These are phyloP conservation scores for Populus alba DNA, from an alignment of 345 rosid species.

Conservation along the genomic window DNA sequence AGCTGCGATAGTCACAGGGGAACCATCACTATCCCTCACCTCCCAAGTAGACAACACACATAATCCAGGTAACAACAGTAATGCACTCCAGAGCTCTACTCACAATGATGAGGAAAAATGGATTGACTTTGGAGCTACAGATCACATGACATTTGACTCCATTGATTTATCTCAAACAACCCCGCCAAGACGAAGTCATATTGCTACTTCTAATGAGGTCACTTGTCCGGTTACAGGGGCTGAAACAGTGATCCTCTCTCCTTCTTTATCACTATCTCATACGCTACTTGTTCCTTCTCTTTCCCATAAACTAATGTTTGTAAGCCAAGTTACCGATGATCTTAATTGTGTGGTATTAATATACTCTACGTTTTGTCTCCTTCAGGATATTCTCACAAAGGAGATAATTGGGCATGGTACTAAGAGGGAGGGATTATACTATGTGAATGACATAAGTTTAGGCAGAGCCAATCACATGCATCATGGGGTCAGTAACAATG, in stretches of 20 bases:
- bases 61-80: background rate
- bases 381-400: too few species aligned
- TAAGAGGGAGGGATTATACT: background rate
- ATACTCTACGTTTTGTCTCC: too few species aligned
- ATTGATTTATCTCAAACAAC: background rate
- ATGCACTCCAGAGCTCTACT: too few species aligned
- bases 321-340: too few species aligned
- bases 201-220: conserved; percentile 5
- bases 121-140: background rate
- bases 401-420: too few species aligned
- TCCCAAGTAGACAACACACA: background rate
- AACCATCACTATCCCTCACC: background rate
- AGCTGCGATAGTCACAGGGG: background rate
- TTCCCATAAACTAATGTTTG: too few species aligned
- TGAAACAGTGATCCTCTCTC: background rate
- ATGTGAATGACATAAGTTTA: background rate
- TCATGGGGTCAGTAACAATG: background rate
- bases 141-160: conserved; percentile 1
- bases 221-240: background rate
- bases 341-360: too few species aligned
- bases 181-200: background rate
- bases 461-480: background rate
- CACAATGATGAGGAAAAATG: background rate
- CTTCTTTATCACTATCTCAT: too few species aligned
- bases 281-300: too few species aligned